Evolutionary conservation across 306 rosid genomes (phyloP), one percentile per base, ranked within the genome.

Genomic region (Inga oerstediana): DNA sequence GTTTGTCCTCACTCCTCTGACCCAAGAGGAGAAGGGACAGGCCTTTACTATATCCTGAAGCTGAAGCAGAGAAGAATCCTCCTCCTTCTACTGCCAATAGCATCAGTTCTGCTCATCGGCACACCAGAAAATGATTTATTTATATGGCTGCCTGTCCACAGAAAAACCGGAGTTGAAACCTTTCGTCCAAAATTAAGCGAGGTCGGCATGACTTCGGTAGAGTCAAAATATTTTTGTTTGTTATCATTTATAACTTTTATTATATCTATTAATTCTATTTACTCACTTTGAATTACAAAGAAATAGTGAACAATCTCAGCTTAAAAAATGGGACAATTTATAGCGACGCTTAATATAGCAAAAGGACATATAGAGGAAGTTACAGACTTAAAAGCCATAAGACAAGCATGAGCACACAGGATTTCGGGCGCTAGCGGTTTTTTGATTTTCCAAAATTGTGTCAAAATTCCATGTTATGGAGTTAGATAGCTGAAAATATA

Each of bases 11-110:
- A 82, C 88, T 86, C 90, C 90, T 92, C 86, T 91, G 95, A 85
- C 97, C 98, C 89, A 96, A 88, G 77, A 96, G 93, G 76, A 96
- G 97, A 87, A 95, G 96, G 94, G 97, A 76, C 88, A 93, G 88
- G 82, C 99, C 99, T 81, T 95, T 95, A 86, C 98, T 94, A 90
- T 92, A 96, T 82, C 99, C 99, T 77, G 97, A 90, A 74, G 99
- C 98, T 78, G 99, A 95, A 90, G 99, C 87, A 81, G 99, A 96
- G 92, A 96, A 96, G 92, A 96, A 94, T 72, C 97, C 97, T 80
- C 99, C 97, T 84, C 98, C 99, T 89, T 94, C 98, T 87, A 92
- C 97, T 88, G 98, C 97, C 81, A 96, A 87, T 94, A 96, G 89
- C 98, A 96, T 94, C 91, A 91, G 99, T 86, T 90, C 94, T 90